Conservation (phyloP, 805 yeast species). For the Candida sakaeoensis region DNA sequence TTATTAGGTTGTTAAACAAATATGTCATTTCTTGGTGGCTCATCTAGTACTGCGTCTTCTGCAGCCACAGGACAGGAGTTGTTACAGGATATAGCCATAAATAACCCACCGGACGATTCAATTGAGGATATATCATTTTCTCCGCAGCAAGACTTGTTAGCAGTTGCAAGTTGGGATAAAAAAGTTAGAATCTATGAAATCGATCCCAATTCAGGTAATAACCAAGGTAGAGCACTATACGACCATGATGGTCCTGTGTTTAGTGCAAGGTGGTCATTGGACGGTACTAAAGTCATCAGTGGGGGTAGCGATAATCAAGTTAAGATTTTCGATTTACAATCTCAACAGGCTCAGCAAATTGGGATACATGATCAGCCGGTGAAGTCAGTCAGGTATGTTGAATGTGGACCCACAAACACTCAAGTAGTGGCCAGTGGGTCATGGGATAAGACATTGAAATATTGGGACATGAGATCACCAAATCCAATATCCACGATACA, state of each 20-base stretch:
- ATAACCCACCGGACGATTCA: constrained; percentile 89
- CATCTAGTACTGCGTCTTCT: constrained; percentile 21
- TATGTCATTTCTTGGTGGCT: constrained; percentile 36
- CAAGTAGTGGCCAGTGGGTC: constrained; percentile 87
- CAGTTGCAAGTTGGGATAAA: constrained; percentile 92
- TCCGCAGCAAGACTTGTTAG: constrained; percentile 75
- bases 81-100: constrained; percentile 64
- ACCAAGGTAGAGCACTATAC: constrained; percentile 84
- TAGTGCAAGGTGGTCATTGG: constrained; percentile 75
- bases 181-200: constrained; percentile 92
- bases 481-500: constrained; percentile 77
- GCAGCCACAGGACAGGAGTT: constrained; percentile 55
- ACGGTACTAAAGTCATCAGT: constrained; percentile 82
- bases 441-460: constrained; percentile 92
- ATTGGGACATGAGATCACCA: constrained; percentile 91
- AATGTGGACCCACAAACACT: constrained; percentile 79
- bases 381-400: constrained; percentile 66
- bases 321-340: constrained; percentile 72
- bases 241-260: constrained; percentile 90
- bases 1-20: too few species aligned
- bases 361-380: constrained; percentile 87
- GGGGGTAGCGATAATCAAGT: constrained; percentile 79
- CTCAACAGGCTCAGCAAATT: constrained; percentile 79
- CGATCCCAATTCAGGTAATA: constrained; percentile 62
- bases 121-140: constrained; percentile 81